Conservation (phyloP, 1,139 yeast genomes). For the Blastobotrys apis region DNA sequence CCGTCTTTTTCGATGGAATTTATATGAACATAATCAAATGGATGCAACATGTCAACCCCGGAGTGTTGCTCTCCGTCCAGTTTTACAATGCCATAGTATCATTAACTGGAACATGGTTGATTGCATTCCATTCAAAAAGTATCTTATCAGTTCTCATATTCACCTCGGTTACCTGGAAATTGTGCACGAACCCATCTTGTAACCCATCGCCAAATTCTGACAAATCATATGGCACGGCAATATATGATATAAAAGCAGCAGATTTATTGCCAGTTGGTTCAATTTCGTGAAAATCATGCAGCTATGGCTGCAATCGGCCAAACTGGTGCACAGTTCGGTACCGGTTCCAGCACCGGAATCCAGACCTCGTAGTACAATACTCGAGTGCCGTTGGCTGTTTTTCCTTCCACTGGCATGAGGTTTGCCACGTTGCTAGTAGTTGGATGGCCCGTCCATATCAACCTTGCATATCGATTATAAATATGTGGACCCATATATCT, state of each 20-base stretch:
- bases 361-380: conserved; percentile 16
- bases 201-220: background rate
- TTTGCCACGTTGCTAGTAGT: conserved; percentile 15
- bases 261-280: conserved; percentile 14
- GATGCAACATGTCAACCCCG: conserved; percentile 37
- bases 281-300: conserved; percentile 20
- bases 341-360: conserved; percentile 18
- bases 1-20: conserved; percentile 42
- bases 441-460: conserved; percentile 20
- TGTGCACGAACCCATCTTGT: conserved; percentile 12
- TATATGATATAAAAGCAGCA: conserved; percentile 17
- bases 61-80: conserved; percentile 38
- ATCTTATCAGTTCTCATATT: conserved; percentile 40
- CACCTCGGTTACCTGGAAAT: conserved; percentile 27
- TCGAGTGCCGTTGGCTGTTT: too few species aligned
- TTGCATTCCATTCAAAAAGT: conserved; percentile 40
- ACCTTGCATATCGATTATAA: conserved; percentile 14
- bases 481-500: conserved; percentile 19
- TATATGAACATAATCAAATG: conserved; percentile 44
- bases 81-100: conserved; percentile 33
- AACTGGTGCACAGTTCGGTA: conserved; percentile 14
- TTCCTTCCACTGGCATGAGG: conserved; percentile 16
- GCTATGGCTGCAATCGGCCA: conserved; percentile 14
- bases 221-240: conserved; percentile 15
- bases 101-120: conserved; percentile 38